These are phyloP conservation scores for Termitomyces titanicus DNA, from an alignment of 768 basidiomycete species.

Conservation along the genomic window DNA sequence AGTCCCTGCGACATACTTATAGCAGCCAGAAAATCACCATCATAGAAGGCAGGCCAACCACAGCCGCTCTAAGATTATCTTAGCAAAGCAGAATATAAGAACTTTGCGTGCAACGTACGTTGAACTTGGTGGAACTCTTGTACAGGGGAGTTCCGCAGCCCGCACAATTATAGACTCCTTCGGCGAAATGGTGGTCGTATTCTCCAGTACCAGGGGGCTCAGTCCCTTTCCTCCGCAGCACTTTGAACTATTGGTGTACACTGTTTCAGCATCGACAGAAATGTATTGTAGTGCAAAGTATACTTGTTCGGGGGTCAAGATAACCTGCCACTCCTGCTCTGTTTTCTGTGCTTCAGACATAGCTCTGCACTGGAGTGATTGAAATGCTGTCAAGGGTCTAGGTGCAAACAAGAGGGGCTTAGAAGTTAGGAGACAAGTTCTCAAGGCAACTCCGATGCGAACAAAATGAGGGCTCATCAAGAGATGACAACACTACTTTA, in stretches of 20 bases:
- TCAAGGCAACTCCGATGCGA: conserved; percentile 9
- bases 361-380: conserved; percentile 16
- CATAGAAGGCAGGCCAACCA: conserved; percentile 98
- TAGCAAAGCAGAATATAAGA: not conserved
- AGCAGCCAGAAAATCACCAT: conserved; percentile 44
- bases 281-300: conserved; percentile 9
- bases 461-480: conserved; percentile 7
- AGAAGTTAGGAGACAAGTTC: conserved; percentile 3
- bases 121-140: conserved; percentile 87
- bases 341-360: conserved; percentile 47
- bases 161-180: conserved; percentile 75
- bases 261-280: not conserved
- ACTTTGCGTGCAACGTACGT: conserved; percentile 30
- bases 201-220: conserved; percentile 75
- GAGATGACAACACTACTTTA: not conserved
- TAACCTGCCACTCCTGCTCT: conserved; percentile 81
- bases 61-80: conserved; percentile 61
- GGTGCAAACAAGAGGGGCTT: not conserved
- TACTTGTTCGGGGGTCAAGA: conserved; percentile 81
- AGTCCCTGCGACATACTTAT: not conserved
- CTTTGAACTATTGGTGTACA: conserved; percentile 57
- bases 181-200: conserved; percentile 64
- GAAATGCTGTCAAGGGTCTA: not conserved
- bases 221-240: conserved; percentile 86
- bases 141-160: conserved; percentile 84